phyloP scores from a whole-genome alignment of 441 rosid genomes.

The Rhodomyrtus psidioides region DNA sequence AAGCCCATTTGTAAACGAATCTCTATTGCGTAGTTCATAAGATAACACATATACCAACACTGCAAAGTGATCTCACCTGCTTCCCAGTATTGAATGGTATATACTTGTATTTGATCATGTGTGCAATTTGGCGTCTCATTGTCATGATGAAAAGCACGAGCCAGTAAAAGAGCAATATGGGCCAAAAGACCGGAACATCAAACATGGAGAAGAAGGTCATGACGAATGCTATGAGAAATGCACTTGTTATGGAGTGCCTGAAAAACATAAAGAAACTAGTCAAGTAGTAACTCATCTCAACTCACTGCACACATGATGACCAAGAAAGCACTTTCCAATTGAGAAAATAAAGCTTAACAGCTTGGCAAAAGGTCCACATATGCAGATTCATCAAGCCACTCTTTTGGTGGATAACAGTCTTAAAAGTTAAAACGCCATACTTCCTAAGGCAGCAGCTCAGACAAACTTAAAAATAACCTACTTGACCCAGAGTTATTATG shows the following conservation, averaged over 20 bases:
- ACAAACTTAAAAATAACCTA: not conserved
- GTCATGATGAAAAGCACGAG: constrained; percentile 75
- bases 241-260: constrained; percentile 89
- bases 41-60: not conserved
- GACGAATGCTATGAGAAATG: constrained; percentile 69
- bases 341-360: not conserved
- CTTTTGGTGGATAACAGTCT: not conserved
- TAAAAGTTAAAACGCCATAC: not conserved
- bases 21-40: not conserved
- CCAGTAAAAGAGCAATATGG: constrained; percentile 92
- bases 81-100: constrained; percentile 86
- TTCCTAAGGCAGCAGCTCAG: not conserved
- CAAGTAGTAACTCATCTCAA: not conserved
- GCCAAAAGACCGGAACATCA: constrained; percentile 98
- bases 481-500: not conserved
- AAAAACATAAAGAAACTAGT: constrained; percentile 1
- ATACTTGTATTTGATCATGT: constrained; percentile 95
- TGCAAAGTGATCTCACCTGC: constrained; percentile 42
- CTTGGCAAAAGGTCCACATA: not conserved
- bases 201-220: constrained; percentile 85
- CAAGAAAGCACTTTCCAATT: not conserved
- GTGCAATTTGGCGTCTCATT: constrained; percentile 89
- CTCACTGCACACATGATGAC: not conserved
- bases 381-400: not conserved
- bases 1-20: not conserved